Base-by-base conservation (phyloP, 2,329 filamentous ascomycete species). In the Phaeosphaeriaceae sp. region DNA sequence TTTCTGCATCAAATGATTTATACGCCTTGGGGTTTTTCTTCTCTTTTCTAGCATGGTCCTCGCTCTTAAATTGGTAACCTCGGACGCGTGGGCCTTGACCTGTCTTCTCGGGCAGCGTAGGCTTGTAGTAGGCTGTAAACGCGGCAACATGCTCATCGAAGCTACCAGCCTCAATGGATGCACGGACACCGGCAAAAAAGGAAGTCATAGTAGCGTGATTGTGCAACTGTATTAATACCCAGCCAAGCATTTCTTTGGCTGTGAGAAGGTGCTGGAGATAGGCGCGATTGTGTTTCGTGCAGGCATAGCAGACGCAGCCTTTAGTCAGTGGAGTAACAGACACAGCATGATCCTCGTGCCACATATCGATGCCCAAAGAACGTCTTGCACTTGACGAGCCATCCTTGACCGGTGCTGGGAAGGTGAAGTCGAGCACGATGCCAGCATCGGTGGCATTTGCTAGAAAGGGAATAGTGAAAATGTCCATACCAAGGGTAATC, bases 191-290 rank as follows among this genome's bases (percentile, higher is more conserved):
- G 0, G 77, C 72, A 71, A 97, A 96, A 76, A 97, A 96, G 0
- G 76, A 64, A 37, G 83, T 81, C 44, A 96, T 74, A 6, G 88
- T 76, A 52, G 86, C 81, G 70, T 95, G 87, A 70, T 99, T 99
- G 76, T 99, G 94, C 3, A 96, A 82, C 71, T 97, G 93, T 6
- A 99, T 80, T 6, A 99, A 80, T 0, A 88, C 89, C 94, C 94
- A 99, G 18, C 88, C 93, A 4, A 97, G 84, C 94, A 99, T 97
- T 74, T 99, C 94, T 67, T 92, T 95, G 0, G 94, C 92, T 38
- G 85, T 81, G 5, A 99, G 83, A 1, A 97, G 81, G 72, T 99
- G 94, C 58, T 92, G 88, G 29, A 99, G 68, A 73, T 90, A 99
- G 0, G 94, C 93, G 41, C 87, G 81, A 73, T 96, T 91, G 72